Base-by-base conservation (phyloP, 257 asterid species). In the Capsicum pubescens region DNA sequence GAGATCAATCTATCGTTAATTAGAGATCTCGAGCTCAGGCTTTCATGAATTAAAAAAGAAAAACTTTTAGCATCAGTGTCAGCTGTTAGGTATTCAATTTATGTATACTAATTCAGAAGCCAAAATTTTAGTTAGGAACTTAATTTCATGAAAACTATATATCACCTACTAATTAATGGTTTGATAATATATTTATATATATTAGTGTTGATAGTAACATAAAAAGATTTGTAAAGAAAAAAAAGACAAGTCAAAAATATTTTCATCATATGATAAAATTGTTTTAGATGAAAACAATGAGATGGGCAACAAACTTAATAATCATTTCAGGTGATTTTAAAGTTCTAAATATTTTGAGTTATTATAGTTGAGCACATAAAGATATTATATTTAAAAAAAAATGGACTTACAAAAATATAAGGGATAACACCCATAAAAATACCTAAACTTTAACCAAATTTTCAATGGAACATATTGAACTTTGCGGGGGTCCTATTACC, bases 121-220 rank as follows among this genome's bases (percentile, higher is more conserved):
- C 80, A 48, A 72, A 19, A 19, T n/a, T n/a, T 48, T 48, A 19
- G 17, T 72, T 72, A 72, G 80, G 42, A n/a, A 72, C 12, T 72
- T 48, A 48, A 44, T 13, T 48, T 52, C 42, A 72, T 72, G 80
- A 72, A 72, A 21, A 72, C 58, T 72, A 19, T 72, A 48, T 19
- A 72, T 72, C 60, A 72, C 80, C 80, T 72, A 48, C 57, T 72
- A 48, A 52, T n/a, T 66, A 66, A 26, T 69, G 9, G 32, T 69
- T 72, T 72, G 80, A 12, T 48, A 19, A 19, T 72, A 72, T 21
- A 7, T 3, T 72, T 72, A 19, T 39, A 44, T 39, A 44, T 71
- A 48, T 19, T 72, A 6, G 12, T 3, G n/a, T n/a, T 72, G 59
- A 52, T 72, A 10, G 42, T 72, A 10, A 71, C 16, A 5, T 1